Conservation (phyloP, 371 early-diverging fungal genomes). For the Chytridium lagenaria region DNA sequence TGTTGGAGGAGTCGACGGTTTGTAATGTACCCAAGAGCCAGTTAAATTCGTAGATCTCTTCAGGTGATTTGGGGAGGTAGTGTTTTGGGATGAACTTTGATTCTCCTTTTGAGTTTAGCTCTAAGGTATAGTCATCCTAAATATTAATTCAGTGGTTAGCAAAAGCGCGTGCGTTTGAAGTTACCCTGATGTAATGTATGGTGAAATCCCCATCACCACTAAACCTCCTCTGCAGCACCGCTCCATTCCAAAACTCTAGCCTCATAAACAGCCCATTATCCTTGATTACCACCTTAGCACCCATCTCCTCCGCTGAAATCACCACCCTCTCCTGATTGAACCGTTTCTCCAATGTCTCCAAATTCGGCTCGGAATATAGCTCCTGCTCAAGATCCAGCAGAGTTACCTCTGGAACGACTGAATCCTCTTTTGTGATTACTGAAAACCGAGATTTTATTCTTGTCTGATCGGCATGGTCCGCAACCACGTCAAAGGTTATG, state of each 20-base stretch:
- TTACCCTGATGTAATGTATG: background rate
- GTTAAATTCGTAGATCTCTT: conserved; percentile 9
- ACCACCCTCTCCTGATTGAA: background rate
- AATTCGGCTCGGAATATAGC: background rate
- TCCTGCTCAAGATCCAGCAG: background rate
- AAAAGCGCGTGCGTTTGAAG: too few relatives aligned
- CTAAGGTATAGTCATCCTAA: background rate
- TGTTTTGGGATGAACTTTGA: background rate
- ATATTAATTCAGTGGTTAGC: too few relatives aligned
- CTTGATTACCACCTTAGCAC: background rate
- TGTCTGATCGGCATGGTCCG: conserved; percentile 4
- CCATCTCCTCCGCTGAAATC: background rate
- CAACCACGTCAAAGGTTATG: background rate
- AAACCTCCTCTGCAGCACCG: conserved; percentile 11
- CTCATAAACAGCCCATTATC: background rate
- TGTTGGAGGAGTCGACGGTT: background rate
- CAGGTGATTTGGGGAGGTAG: background rate
- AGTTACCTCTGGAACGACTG: background rate
- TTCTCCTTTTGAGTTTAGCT: background rate
- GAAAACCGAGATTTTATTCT: background rate
- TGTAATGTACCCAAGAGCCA: background rate
- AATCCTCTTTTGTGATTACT: background rate
- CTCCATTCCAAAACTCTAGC: conserved; percentile 6
- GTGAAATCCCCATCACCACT: background rate
- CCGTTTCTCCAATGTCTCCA: background rate